A percentile compares a stretch with the other conserved stretches of the same genome.
Conservation (phyloP, 208 protist species). For the Vickermania spadyakhi region DNA sequence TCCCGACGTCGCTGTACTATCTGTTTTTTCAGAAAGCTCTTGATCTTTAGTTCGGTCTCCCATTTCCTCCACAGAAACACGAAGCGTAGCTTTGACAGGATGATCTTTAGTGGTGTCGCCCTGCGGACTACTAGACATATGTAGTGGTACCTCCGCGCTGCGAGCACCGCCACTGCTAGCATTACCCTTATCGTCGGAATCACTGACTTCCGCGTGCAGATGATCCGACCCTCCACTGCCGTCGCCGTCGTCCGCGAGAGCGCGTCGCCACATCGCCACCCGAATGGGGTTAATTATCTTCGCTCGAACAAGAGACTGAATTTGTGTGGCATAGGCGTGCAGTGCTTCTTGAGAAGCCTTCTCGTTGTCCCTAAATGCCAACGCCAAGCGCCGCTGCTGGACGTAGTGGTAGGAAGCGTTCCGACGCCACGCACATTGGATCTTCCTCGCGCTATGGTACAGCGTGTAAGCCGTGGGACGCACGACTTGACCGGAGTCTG, state of each 20-base stretch:
- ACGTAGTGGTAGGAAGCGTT: conserved; percentile 19
- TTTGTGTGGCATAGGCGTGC: conserved; percentile 40
- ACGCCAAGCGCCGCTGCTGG: conserved; percentile 17
- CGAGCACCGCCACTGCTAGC: too few species aligned
- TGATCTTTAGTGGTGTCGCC: too few species aligned
- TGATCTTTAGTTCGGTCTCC: too few species aligned
- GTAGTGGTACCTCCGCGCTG: too few species aligned
- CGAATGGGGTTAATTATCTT: not conserved
- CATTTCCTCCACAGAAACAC: too few species aligned
- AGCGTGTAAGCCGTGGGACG: not conserved
- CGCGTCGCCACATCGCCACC: conserved; percentile 11
- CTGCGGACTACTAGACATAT: too few species aligned
- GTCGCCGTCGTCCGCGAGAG: too few species aligned
- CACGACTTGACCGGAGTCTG: not conserved
- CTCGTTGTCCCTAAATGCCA: conserved; percentile 21
- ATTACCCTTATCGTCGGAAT: too few species aligned
- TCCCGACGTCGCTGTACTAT: not conserved
- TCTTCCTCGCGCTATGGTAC: conserved; percentile 16
- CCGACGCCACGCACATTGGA: conserved; percentile 43
- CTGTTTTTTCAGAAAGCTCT: too few species aligned
- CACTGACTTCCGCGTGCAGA: too few species aligned
- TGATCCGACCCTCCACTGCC: too few species aligned
- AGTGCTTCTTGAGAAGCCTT: conserved; percentile 24
- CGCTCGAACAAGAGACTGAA: conserved; percentile 30
- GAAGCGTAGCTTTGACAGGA: too few species aligned